A percentile compares a stretch with the other conserved stretches of the same genome.
Conservation (phyloP, 495 filamentous ascomycete species). For the Aspergillus avenaceus region DNA sequence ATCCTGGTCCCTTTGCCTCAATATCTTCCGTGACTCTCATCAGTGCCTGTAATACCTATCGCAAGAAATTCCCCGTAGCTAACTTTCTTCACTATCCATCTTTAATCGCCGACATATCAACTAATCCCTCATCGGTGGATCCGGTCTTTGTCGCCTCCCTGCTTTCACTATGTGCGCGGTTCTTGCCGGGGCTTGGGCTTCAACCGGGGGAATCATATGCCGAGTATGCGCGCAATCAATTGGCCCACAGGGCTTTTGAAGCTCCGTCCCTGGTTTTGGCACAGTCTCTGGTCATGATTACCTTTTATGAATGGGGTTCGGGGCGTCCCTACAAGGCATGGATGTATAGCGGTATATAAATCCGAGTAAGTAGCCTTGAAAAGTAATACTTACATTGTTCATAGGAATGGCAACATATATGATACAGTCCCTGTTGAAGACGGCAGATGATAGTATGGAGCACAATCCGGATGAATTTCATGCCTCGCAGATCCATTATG, state of each 20-base stretch:
- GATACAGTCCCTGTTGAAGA: conserved; percentile 43
- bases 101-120: conserved; percentile 37
- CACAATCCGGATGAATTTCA: conserved; percentile 37
- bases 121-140: conserved; percentile 29
- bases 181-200: conserved; percentile 27
- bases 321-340: conserved; percentile 42
- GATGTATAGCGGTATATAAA: conserved; percentile 42
- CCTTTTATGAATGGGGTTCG: conserved; percentile 43
- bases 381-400: neutral
- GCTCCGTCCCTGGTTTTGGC: conserved; percentile 38
- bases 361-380: too few species aligned
- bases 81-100: conserved; percentile 45
- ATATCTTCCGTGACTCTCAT: conserved; percentile 31
- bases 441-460: conserved; percentile 42
- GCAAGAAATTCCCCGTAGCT: conserved; percentile 39
- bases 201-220: conserved; percentile 32
- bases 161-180: conserved; percentile 38
- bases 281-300: conserved; percentile 40
- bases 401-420: conserved; percentile 46
- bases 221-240: conserved; percentile 32
- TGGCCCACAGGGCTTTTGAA: conserved; percentile 37
- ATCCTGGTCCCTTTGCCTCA: conserved; percentile 21
- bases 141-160: conserved; percentile 39
- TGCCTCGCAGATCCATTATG: conserved; percentile 38
- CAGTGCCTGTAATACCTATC: conserved; percentile 36